Evolutionary conservation across 306 rosid species (phyloP), one percentile per base, ranked within the genome.

Genomic region (Gastrolobium bilobum): DNA sequence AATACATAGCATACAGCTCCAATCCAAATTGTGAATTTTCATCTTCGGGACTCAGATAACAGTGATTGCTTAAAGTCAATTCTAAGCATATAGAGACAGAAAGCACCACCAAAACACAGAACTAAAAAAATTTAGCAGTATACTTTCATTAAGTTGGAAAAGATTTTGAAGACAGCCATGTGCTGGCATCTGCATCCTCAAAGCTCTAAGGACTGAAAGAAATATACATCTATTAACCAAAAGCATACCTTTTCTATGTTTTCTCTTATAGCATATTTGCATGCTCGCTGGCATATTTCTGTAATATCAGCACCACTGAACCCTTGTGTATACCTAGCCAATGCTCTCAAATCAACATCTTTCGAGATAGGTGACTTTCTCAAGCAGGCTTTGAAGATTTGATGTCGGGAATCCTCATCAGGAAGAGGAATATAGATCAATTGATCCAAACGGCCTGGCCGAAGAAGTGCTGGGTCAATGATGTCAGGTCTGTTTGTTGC

Each of bases 401-500:
- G 81, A 48, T 65, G 58, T 37, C 89, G 89, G 20, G 91, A 88
- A n/a, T 82, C 91, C 73, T 88, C 89, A 43, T 88, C 89, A 46
- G 91, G 91, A 34, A 88, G 91, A 77, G 91, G 91, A 77, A 88
- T 88, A 63, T 88, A 88, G 82, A 88, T 85, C 86, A 88, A 69
- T 3, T 88, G 91, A 73, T 88, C 91, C 20, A 88, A 81, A 70
- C 91, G 89, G 74, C 91, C 91, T 14, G 91, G 89, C 26, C 89
- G 83, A 10, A 88, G 82, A 74, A 88, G 91, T 68, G 91, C 91
- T 6, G 91, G 82, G 44, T 88, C 91, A 68, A 88, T 88, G 61
- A 85, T 88, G 71, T 88, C 91, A 31, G 87, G 91, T 69, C 89
- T 84, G 60, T 88, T 85, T 15, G 91, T 88, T 48, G 89, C 91